phyloP scores from a whole-genome alignment of 179 eudicot species.

The Pouteria campechiana region DNA sequence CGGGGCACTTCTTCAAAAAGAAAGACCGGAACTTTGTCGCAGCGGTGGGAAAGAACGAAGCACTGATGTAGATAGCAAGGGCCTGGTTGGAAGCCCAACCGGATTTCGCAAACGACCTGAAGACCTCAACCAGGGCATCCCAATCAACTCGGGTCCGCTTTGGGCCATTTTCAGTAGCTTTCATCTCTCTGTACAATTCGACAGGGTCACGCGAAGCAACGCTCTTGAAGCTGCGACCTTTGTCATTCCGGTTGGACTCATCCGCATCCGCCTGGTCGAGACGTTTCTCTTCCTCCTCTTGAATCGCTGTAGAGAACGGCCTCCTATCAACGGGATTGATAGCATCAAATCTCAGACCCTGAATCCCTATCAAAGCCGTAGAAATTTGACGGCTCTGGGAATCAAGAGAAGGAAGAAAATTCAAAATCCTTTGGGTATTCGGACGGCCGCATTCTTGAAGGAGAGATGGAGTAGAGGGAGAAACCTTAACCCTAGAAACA shows the following conservation, averaged over 20 bases:
- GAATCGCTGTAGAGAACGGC: slow-evolving; percentile 14
- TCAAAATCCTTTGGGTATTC: slow-evolving; percentile 3
- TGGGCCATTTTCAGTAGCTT: slow-evolving; percentile 17
- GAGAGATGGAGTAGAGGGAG: slow-evolving; percentile 7
- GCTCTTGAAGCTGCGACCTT: slow-evolving; percentile 10
- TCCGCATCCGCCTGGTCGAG: background rate
- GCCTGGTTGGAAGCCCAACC: slow-evolving; percentile 81
- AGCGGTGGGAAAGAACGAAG: slow-evolving; percentile 65
- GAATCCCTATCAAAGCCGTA: background rate
- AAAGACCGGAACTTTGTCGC: slow-evolving; percentile 37
- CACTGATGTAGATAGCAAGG: slow-evolving; percentile 67
- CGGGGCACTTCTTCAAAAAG: slow-evolving; percentile 27
- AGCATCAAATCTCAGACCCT: background rate
- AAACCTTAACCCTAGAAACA: slow-evolving; percentile 21
- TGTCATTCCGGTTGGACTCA: background rate
- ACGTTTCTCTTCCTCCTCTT: background rate
- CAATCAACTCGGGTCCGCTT: slow-evolving; percentile 25
- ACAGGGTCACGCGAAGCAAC: slow-evolving; percentile 42
- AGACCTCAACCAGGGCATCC: slow-evolving; percentile 31
- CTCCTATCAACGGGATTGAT: background rate
- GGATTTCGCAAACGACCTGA: slow-evolving; percentile 36
- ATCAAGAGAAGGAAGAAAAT: background rate
- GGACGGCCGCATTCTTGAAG: background rate
- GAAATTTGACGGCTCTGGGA: background rate
- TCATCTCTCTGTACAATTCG: slow-evolving; percentile 43